A percentile compares a stretch with the other conserved stretches of the same genome.
These are phyloP conservation scores for Leccinum sublutescens DNA, from an alignment of 768 basidiomycete genomes.

Conservation along the genomic window DNA sequence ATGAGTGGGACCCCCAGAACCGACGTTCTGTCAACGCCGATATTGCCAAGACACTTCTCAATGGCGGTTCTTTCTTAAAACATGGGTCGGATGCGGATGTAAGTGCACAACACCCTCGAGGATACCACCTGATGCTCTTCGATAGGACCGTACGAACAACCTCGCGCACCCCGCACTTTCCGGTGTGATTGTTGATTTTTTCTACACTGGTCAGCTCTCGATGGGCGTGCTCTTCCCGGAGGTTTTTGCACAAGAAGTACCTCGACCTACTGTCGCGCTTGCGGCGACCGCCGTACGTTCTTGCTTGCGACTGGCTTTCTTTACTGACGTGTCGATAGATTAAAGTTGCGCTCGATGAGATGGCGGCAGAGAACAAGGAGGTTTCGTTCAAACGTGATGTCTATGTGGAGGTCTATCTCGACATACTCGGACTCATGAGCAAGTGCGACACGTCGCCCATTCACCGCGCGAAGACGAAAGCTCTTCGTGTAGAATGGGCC, in stretches of 20 bases:
- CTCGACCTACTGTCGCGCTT: not conserved
- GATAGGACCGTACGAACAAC: too few species aligned
- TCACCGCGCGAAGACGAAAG: not conserved
- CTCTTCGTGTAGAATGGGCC: not conserved
- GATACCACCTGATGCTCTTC: too few species aligned
- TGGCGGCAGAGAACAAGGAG: conserved; percentile 1
- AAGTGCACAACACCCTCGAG: too few species aligned
- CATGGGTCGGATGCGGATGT: too few species aligned
- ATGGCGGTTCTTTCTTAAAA: too few species aligned
- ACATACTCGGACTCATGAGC: not conserved
- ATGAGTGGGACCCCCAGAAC: not conserved
- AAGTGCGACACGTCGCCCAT: not conserved
- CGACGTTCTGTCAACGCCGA: too few species aligned
- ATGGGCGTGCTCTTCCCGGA: too few species aligned
- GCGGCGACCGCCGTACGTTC: not conserved
- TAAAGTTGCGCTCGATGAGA: conserved; percentile 1
- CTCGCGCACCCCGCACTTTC: too few species aligned
- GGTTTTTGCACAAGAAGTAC: not conserved
- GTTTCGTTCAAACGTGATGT: conserved; percentile 7
- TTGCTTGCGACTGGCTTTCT: too few species aligned
- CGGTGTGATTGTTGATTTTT: too few species aligned
- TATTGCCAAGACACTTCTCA: too few species aligned
- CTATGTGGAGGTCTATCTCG: not conserved
- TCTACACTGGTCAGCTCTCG: too few species aligned
- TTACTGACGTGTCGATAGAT: not conserved